Conservation (phyloP, 176 grass and related monocot species). For the Panicum miliaceum region DNA sequence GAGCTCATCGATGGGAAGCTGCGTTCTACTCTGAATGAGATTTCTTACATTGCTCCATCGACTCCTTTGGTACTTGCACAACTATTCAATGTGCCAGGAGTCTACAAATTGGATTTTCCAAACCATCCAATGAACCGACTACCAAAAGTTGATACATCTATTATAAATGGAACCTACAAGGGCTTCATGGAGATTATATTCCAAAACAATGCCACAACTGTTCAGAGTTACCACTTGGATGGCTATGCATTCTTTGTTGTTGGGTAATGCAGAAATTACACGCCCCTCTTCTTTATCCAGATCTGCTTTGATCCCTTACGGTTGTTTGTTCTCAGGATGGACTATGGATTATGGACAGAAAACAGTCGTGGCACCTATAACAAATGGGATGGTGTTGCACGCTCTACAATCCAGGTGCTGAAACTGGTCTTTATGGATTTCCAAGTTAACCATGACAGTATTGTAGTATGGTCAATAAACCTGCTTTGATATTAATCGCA, state of each 20-base stretch:
- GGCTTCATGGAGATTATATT: slow-evolving; percentile 97
- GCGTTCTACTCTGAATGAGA: slow-evolving; percentile 80
- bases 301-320: not conserved
- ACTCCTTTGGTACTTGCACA: slow-evolving; percentile 90
- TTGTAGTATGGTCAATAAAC: not conserved
- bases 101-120: slow-evolving; percentile 93
- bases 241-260: slow-evolving; percentile 97
- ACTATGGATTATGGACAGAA: slow-evolving; percentile 90
- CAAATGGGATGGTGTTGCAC: slow-evolving; percentile 99
- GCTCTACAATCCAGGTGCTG: slow-evolving; percentile 81
- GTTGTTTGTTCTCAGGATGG: slow-evolving; percentile 65
- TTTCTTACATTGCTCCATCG: slow-evolving; percentile 76
- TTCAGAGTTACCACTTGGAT: slow-evolving; percentile 95
- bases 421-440: not conserved
- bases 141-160: slow-evolving; percentile 81
- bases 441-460: not conserved
- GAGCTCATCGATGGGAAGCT: slow-evolving; percentile 78
- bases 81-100: slow-evolving; percentile 71
- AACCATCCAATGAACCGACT: slow-evolving; percentile 78
- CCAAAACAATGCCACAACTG: slow-evolving; percentile 78
- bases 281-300: slow-evolving; percentile 16
- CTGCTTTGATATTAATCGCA: not conserved
- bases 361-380: slow-evolving; percentile 91
- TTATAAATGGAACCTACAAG: slow-evolving; percentile 95
- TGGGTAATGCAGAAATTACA: slow-evolving; percentile 57